Evolutionary conservation across 768 basidiomycete genomes (phyloP), one percentile per base, ranked within the genome.

Genomic region (Hysterangium stoloniferum): DNA sequence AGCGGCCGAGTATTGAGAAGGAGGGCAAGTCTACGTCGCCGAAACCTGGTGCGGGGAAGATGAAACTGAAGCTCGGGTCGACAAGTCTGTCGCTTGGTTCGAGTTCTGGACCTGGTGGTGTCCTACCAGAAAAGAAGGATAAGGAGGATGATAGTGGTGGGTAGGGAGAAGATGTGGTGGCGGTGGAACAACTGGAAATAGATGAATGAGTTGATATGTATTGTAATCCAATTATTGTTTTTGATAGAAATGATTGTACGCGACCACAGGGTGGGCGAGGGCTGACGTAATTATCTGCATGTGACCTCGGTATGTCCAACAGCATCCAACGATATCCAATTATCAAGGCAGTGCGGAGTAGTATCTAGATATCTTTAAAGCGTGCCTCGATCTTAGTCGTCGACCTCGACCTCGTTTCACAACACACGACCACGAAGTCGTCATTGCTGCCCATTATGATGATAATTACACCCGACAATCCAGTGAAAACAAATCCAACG

Each of bases 21-120:
- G 71, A 66, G 33, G 64, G 62, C 56, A 62, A 58, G 46, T 38
- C 64, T n/a, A 62, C 60, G 45, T 59, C 68, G 55, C 58, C 65
- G 51, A 74, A 76, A 65, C 63, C 64, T 42, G 68, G 72, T 29
- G 71, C 70, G 46, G 86, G 82, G 66, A 86, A 85, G 63, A 76
- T 90, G 60, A 87, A 86, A 67, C 70, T 90, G 53, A 84, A 78
- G 65, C 72, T 88, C 53, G 79, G 80, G 17, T 62, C 70, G 13
- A 66, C 70, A n/a, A 70, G 69, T 17, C 58, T 72, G 43, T 66
- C 68, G 7, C 65, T 50, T 17, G 1, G 25, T 27, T 29, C 48
- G 13, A 69, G 52, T 74, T 85, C 59, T 84, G 82, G 33, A 94
- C 93, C 85, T 79, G 75, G 80, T 74, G 65, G 20, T 4, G 24